Evolutionary conservation across 1,284 basidiomycete genomes (phyloP), one percentile per base, ranked within the genome.

Genomic region (Wallemia ichthyophaga): DNA sequence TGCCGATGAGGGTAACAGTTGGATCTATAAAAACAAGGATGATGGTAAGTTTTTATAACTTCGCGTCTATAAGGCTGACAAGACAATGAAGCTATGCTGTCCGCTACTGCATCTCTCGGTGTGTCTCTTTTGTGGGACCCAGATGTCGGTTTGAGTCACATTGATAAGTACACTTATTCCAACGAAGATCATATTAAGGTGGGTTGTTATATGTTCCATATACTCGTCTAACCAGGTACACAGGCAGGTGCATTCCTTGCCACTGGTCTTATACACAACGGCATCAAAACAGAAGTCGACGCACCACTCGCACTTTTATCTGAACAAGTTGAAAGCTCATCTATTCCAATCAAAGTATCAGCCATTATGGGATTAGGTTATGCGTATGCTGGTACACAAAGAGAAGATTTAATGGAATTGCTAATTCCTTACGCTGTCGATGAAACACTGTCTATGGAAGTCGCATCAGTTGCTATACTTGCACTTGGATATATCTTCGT

Each of bases 1-100:
- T 65, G 91, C 91, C 0, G 84, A 88, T 61, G 91, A 95, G 67
- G 92, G 92, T 24, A 85, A 82, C 70, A 91, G 86, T 65, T 98
- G 91, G 86, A 89, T 99, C 63, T 99, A 98, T 76, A 96, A 96
- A 78, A 96, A 96, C 74, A 96, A 96, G 73, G 92, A 96, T 60
- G 84, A 94, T 62, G 85, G 85, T 81, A 62, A 27, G 74, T 65
- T 1, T 26, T 27, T n/a, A n/a, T 24, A 15, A 58, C 55, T 56
- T 59, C 25, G 5, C 48, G 13, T 28, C 27, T 17, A 7, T 31
- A 61, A 32, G 60, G 25, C 59, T 59, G 19, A 25, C 28, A 31
- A 17, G 28, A 31, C 7, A 17, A 7, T 17, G 7, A 58, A 83
- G 87, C 88, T 61, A 96, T 95, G 88, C 81, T 94, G 76, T 89